Percentiles rank a stretch among this genome's conserved stretches.
Evolutionary conservation across 2,329 filamentous ascomycete genomes (phyloP).

Genomic region (Didymellaceae sp.): DNA sequence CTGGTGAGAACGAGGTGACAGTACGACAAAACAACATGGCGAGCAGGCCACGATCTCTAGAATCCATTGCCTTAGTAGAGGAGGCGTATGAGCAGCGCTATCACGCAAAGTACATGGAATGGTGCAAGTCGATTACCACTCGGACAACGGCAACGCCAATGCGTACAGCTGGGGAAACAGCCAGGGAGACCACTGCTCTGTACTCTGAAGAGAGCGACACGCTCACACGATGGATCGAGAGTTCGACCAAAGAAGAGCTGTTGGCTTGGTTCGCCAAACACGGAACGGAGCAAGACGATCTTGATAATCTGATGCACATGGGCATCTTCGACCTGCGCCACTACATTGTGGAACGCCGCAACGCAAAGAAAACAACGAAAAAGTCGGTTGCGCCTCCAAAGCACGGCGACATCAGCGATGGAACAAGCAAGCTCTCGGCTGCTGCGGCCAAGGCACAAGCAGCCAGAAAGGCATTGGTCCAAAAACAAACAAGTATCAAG

Average conservation of each 20-base stretch:
- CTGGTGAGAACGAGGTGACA: background rate
- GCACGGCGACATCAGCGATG: too few relatives aligned
- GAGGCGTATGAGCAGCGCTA: background rate
- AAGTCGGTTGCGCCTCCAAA: background rate
- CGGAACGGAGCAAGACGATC: background rate
- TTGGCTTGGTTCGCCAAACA: background rate
- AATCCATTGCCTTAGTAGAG: background rate
- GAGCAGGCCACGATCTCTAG: background rate
- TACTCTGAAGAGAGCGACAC: background rate
- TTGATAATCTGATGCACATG: background rate
- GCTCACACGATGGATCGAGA: background rate
- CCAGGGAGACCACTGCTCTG: background rate
- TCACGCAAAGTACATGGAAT: background rate
- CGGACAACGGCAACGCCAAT: background rate
- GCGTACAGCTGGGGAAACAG: background rate
- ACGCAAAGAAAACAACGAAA: background rate
- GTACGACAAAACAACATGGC: background rate
- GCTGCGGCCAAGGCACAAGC: too few relatives aligned
- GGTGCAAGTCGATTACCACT: background rate
- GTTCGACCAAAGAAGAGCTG: background rate
- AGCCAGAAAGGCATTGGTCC: too few relatives aligned
- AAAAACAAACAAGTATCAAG: background rate
- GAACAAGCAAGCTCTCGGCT: too few relatives aligned
- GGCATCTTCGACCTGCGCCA: constrained; percentile 1
- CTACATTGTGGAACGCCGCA: background rate